Evolutionary conservation across 495 filamentous ascomycete species (phyloP).

Genomic region (Penicillium mononematosum): DNA sequence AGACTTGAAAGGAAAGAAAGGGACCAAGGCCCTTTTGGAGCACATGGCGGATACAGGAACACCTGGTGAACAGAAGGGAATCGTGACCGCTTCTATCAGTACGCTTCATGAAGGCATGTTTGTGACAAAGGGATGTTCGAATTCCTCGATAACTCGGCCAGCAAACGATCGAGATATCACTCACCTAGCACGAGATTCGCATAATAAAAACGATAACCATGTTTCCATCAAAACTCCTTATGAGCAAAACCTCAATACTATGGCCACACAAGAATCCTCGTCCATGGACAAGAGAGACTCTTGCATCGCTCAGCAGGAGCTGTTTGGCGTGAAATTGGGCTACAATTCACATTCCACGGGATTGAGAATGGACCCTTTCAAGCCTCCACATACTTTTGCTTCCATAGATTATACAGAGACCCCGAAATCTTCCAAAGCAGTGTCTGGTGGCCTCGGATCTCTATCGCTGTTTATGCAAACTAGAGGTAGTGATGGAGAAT

Average conservation of each 20-base stretch:
- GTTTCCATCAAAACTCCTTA: neutral
- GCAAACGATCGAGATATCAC: neutral
- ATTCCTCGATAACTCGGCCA: neutral
- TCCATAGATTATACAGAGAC: neutral
- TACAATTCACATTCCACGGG: neutral
- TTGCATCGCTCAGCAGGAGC: neutral
- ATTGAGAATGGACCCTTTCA: neutral
- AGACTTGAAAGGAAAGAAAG: neutral
- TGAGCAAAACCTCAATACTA: neutral
- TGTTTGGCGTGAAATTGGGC: neutral
- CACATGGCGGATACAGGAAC: neutral
- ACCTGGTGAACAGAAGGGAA: neutral
- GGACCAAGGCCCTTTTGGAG: neutral
- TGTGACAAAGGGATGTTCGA: neutral
- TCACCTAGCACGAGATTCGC: neutral
- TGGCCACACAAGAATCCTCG: neutral
- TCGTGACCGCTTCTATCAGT: neutral
- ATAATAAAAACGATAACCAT: neutral
- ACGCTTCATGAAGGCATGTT: neutral
- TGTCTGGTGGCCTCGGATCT: slow-evolving; percentile 16
- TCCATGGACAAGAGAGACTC: neutral
- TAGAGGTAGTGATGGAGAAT: slow-evolving; percentile 13
- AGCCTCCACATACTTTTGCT: neutral
- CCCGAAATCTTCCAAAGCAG: neutral
- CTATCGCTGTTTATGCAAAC: slow-evolving; percentile 35